phyloP scores from a whole-genome alignment of 805 yeast species.

The Wickerhamomyces silvicola region DNA sequence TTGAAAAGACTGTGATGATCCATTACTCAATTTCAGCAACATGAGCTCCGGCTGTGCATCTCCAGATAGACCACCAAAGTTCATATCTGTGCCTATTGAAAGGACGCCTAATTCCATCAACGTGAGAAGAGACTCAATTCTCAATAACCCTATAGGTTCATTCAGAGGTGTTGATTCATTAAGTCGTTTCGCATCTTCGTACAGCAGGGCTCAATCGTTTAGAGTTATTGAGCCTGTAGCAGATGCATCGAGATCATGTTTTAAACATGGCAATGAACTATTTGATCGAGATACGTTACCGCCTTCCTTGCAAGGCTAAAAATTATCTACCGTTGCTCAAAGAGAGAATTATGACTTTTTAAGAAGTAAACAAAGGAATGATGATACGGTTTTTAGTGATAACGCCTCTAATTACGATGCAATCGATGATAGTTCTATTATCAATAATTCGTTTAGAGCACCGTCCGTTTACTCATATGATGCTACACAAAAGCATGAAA shows the following conservation, averaged over 20 bases:
- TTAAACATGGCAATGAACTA: conserved; percentile 55
- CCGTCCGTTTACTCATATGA: conserved; percentile 27
- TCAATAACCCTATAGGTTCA: conserved; percentile 47
- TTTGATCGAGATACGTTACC: conserved; percentile 65
- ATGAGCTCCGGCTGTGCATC: too few relatives aligned
- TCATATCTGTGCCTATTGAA: conserved; percentile 16
- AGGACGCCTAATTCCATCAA: conserved; percentile 16
- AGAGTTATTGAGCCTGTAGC: conserved; percentile 42
- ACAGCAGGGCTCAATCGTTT: conserved; percentile 72
- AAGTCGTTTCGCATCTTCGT: conserved; percentile 74
- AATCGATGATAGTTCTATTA: conserved; percentile 33
- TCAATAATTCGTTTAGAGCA: conserved; percentile 22
- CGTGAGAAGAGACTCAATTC: conserved; percentile 30
- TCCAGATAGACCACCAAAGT: too few relatives aligned
- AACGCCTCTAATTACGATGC: conserved; percentile 4
- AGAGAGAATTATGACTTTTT: conserved; percentile 28
- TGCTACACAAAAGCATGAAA: conserved; percentile 25
- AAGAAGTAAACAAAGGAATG: conserved; percentile 15
- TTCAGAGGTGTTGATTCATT: conserved; percentile 63
- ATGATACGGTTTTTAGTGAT: conserved; percentile 8
- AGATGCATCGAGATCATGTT: conserved; percentile 49
- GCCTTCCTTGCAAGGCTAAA: conserved; percentile 58
- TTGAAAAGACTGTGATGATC: too few relatives aligned
- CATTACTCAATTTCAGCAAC: too few relatives aligned
- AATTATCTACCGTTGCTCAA: conserved; percentile 49